Base-by-base conservation (phyloP, 192 early-diverging fungal species). In the Rhizophagus sp. region DNA sequence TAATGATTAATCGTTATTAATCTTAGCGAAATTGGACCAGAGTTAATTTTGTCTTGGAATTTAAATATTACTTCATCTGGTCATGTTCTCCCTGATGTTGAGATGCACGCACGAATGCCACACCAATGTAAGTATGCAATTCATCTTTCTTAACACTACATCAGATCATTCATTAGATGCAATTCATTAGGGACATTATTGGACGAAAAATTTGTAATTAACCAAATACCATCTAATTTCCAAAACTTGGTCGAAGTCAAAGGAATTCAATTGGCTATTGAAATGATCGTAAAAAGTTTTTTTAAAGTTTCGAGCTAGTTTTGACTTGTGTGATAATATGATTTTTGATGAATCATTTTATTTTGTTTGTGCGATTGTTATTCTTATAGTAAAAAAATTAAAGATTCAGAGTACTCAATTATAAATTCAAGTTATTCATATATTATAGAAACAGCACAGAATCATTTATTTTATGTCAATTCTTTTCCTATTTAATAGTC, bases 161-260 rank as follows among this genome's bases (percentile, higher is more conserved):
- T 76, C 41, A 24, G 6, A 12, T 15, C 62, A 63, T 22, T 33
- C 17, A 49, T 76, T n/a, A 25, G 4, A 76, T 63, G 34, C 57
- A 36, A 19, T 30, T 52, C 24, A 25, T 12, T 36, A 76, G 75
- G 75, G 75, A 61, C 17, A 34, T 24, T 24, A 44, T 25, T 63
- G 24, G 75, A 76, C 19, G 75, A 76, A 62, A 39, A 63, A 24
- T 7, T 41, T 64, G 12, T 76, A 64, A 63, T 76, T 64, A 62
- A 76, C 25, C 62, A 76, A 47, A 76, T 76, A 25, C 75, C 75
- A 64, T 12, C 22, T 24, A 62, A 64, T 76, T 76, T 76, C 62
- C 75, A 76, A 41, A 62, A 47, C 19, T n/a, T 76, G 11, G 75
- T 41, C 8, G 75, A 76, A 13, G 6, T 76, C 11, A 76, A 76